Evolutionary conservation across 331 rosid species (phyloP).

Genomic region (Telfairia occidentalis): DNA sequence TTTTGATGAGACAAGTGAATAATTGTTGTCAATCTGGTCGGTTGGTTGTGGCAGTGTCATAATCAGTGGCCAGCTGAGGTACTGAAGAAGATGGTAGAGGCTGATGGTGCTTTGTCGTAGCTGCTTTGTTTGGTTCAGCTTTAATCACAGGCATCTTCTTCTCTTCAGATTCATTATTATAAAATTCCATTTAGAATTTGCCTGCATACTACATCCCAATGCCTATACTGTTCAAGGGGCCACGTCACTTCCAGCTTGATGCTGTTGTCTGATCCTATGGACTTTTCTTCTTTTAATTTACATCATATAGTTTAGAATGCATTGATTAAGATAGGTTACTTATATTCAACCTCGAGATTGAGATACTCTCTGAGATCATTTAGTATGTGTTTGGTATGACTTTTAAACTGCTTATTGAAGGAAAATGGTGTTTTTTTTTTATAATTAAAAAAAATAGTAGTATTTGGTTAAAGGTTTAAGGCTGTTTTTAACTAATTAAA

Average conservation of each 20-base stretch:
- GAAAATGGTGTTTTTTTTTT: too few species aligned
- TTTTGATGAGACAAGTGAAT: neutral
- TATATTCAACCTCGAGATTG: neutral
- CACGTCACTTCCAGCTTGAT: neutral
- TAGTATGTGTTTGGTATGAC: too few species aligned
- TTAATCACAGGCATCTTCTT: slow-evolving; percentile 3
- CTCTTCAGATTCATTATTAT: slow-evolving; percentile 1
- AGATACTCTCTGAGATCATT: too few species aligned
- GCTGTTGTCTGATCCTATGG: neutral
- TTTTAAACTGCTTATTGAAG: too few species aligned
- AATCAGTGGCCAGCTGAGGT: neutral
- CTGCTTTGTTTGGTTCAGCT: slow-evolving; percentile 4
- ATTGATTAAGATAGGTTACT: neutral
- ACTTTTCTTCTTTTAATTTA: neutral
- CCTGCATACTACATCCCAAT: neutral
- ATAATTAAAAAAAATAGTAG: too few species aligned
- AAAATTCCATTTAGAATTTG: slow-evolving; percentile 2
- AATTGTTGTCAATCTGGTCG: slow-evolving; percentile 10
- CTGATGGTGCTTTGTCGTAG: slow-evolving; percentile 9
- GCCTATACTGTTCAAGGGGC: neutral
- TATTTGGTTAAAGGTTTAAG: too few species aligned
- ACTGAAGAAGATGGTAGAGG: neutral
- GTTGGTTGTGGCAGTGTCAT: neutral
- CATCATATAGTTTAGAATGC: neutral
- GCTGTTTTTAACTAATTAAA: too few species aligned